Percentiles rank a stretch among this genome's conserved stretches.
Evolutionary conservation across 768 basidiomycete genomes (phyloP).

Genomic region (Collybia nuda): DNA sequence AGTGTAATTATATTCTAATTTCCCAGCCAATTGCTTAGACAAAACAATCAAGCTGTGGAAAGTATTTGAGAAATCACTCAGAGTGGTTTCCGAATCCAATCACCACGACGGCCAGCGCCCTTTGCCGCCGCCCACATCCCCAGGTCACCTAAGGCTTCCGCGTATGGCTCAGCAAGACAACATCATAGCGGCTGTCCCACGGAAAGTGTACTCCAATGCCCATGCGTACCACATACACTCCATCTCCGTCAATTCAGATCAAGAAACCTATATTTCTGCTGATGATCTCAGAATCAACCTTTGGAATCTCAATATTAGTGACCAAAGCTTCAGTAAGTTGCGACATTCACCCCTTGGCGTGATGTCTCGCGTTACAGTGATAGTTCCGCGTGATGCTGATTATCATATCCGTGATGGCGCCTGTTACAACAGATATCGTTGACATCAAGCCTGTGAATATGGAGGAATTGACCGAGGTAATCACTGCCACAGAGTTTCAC

Average conservation of each 20-base stretch:
- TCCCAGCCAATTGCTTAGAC: conserved; percentile 49
- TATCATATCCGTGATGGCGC: not conserved
- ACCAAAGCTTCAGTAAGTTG: conserved; percentile 96
- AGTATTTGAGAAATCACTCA: conserved; percentile 97
- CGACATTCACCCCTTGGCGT: not conserved
- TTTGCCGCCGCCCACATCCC: conserved; percentile 57
- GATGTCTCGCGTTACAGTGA: conserved; percentile 1
- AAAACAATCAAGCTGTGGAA: conserved; percentile 99
- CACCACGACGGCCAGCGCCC: conserved; percentile 78
- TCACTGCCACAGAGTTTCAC: conserved; percentile 99
- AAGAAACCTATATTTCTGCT: conserved; percentile 99
- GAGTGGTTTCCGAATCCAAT: conserved; percentile 96
- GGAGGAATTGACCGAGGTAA: conserved; percentile 99
- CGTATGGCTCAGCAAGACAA: conserved; percentile 94
- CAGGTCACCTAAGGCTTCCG: conserved; percentile 77
- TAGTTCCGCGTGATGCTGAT: not conserved
- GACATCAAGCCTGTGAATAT: conserved; percentile 99
- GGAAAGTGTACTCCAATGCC: conserved; percentile 98
- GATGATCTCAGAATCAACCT: conserved; percentile 97
- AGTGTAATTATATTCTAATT: conserved; percentile 4
- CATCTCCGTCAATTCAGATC: conserved; percentile 98
- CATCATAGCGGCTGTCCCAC: conserved; percentile 96
- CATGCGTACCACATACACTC: conserved; percentile 99
- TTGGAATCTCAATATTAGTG: conserved; percentile 98
- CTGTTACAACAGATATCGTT: conserved; percentile 76